A percentile compares a stretch with the other conserved stretches of the same genome.
These are phyloP conservation scores for Ustilago tritici DNA, from an alignment of 1,284 basidiomycete genomes.

Conservation along the genomic window DNA sequence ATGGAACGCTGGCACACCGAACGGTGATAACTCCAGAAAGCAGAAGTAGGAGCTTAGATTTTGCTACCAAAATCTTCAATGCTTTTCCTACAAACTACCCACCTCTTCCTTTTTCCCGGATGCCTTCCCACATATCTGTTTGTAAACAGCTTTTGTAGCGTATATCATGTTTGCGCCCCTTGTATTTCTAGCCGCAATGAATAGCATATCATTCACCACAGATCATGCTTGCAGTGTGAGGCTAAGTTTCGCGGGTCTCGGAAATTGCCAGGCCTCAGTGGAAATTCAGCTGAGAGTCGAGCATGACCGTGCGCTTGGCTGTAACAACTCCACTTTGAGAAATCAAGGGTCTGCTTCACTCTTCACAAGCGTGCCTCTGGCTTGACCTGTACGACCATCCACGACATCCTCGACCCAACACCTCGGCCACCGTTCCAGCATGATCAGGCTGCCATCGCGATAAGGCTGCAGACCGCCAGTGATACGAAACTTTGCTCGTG, in stretches of 20 bases:
- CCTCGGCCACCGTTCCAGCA: not conserved
- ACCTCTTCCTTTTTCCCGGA: not conserved
- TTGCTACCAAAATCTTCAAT: not conserved
- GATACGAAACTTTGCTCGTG: not conserved
- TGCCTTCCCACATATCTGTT: not conserved
- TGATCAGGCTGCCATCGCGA: not conserved
- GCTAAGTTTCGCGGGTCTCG: slow-evolving; percentile 1
- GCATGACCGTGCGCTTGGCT: not conserved
- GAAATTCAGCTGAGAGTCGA: not conserved
- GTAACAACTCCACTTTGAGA: slow-evolving; percentile 2
- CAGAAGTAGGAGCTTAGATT: slow-evolving; percentile 5
- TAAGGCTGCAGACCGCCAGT: not conserved
- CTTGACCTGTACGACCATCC: not conserved
- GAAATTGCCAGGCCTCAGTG: not conserved
- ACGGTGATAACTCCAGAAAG: slow-evolving; percentile 5
- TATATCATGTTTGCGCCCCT: slow-evolving; percentile 25
- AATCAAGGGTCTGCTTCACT: not conserved
- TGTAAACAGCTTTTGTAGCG: slow-evolving; percentile 21
- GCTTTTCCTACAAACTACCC: not conserved
- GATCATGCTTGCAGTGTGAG: not conserved
- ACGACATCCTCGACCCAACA: not conserved
- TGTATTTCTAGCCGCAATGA: slow-evolving; percentile 31
- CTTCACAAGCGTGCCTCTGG: not conserved
- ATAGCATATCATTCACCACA: not conserved
- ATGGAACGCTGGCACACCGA: slow-evolving; percentile 20